Base-by-base conservation (phyloP, 768 basidiomycete genomes). In the Mrakia blollopis region DNA sequence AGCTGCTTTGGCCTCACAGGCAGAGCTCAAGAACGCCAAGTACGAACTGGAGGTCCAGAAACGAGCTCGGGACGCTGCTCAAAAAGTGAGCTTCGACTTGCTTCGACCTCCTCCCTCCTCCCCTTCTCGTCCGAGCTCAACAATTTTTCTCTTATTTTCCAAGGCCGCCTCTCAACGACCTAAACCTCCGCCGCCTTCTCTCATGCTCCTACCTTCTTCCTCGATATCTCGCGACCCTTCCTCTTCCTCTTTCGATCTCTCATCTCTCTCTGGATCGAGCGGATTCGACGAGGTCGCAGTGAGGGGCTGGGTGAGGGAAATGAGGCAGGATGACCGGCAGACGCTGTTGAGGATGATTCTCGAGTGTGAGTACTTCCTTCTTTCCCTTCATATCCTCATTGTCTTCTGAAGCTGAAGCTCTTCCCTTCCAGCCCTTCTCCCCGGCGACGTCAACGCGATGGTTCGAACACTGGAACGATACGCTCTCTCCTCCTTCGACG, bases 391-490 rank as follows among this genome's bases (percentile, higher is more conserved):
- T 11, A 18, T 52, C 23, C 4, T 21, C 11, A 4, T 35, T 44
- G 57, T n/a, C n/a, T n/a, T n/a, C n/a, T 30, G 5, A 3, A 37
- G 21, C 30, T 30, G 30, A 21, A 4, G 3, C 57, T 23, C 7
- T 11, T 21, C n/a, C 37, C 41, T 28, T 10, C 37, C 78, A 91
- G 91, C 91, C 16, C 89, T 90, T 83, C 86, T 92, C 79, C 93
- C 93, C 0, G 92, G 92, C 44, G 93, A 94, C 80, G 91, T 94
- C 44, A 88, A 88, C 16, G 86, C 92, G 9, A 93, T 94, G 82
- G 92, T 95, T 62, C 86, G 91, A 0, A 88, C 92, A 3, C 87
- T 96, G 25, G 89, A 94, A 83, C 92, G 93, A 83, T 94, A 96
- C 80, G 87, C 88, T 50, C 89, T 87, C 80, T 91, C 91, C 18